A percentile compares a stretch with the other conserved stretches of the same genome.
Evolutionary conservation across 352 stramenopile genomes (phyloP).

Genomic region (Phytophthora pisi): DNA sequence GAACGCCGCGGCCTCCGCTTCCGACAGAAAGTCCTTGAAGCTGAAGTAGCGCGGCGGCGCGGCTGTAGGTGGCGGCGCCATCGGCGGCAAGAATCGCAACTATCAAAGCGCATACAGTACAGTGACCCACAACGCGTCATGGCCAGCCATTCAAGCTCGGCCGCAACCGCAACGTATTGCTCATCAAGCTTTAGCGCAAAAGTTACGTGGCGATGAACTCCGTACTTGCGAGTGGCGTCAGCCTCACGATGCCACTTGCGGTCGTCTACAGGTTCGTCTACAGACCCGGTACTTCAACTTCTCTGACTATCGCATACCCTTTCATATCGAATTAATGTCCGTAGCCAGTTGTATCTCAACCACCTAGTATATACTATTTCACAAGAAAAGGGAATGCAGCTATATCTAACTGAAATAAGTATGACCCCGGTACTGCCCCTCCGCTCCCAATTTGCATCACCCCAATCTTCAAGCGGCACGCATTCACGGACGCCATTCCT

Average conservation of each 20-base stretch:
- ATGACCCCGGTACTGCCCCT: background rate
- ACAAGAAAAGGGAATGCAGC: background rate
- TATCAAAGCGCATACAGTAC: slow-evolving; percentile 21
- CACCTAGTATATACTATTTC: background rate
- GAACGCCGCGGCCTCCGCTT: slow-evolving; percentile 52
- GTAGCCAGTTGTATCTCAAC: background rate
- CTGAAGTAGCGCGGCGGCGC: slow-evolving; percentile 50
- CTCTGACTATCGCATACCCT: background rate
- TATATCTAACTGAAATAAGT: no score
- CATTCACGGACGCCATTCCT: slow-evolving; percentile 18
- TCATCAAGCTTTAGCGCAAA: slow-evolving; percentile 10
- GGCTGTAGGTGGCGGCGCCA: background rate
- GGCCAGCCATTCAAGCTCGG: slow-evolving; percentile 11
- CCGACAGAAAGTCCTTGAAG: slow-evolving; percentile 67
- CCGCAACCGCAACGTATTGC: slow-evolving; percentile 15
- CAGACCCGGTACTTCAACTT: slow-evolving; percentile 6
- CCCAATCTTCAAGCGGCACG: background rate
- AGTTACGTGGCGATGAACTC: no score
- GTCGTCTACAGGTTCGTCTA: background rate
- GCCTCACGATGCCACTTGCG: background rate
- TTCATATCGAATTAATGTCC: background rate
- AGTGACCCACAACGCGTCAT: slow-evolving; percentile 21
- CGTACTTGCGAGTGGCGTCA: background rate
- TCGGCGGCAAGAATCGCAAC: background rate
- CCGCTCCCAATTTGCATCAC: slow-evolving; percentile 6